Base-by-base conservation (phyloP, 345 rosid species). In the Mercurialis annua region DNA sequence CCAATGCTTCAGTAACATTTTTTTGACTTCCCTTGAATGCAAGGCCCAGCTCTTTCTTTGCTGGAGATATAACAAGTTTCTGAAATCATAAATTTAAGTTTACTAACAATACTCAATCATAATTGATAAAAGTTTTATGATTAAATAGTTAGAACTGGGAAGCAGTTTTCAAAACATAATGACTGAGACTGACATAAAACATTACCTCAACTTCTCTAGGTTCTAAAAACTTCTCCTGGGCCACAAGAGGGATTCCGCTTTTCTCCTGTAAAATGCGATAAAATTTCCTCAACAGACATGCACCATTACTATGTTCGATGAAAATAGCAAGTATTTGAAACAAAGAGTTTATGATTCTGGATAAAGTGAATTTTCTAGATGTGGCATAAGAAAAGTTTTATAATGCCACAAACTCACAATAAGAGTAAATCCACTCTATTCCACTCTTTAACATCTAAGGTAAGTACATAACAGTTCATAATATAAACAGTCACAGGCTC, bases 201-300 rank as follows among this genome's bases (percentile, higher is more conserved):
- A 59, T 40, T 82, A 90, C 97, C 96, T 93, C 98, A 59, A 93
- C 90, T 84, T 89, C 97, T 76, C 78, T 87, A 17, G 96, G 97
- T 81, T 93, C 90, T 30, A 91, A 42, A 80, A 81, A 87, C 56
- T 90, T 93, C 77, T 90, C 98, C 50, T 82, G 84, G 40, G 98
- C 98, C 56, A 86, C 91, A 50, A 93, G 91, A 30, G 88, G 76
- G 15, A 76, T 87, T 8, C 87, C 86, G 78, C 98, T 93, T 77
- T 90, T 93, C 57, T 90, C 97, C 97, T 93, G 87, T 40, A 57
- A 48, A 8, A 59, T 14, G 43, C 12, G 60, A 44, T 23, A 72
- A 30, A 64, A 23, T 55, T 56, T 62, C 21, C 51, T 15, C 11
- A 48, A 7, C 68, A 23, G 69, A 71, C 27, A 68, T 14, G 6